Percentiles rank a stretch among this genome's conserved stretches.
These are phyloP conservation scores for Phylloporus sp. DNA, from an alignment of 1,284 basidiomycete species.

Conservation along the genomic window DNA sequence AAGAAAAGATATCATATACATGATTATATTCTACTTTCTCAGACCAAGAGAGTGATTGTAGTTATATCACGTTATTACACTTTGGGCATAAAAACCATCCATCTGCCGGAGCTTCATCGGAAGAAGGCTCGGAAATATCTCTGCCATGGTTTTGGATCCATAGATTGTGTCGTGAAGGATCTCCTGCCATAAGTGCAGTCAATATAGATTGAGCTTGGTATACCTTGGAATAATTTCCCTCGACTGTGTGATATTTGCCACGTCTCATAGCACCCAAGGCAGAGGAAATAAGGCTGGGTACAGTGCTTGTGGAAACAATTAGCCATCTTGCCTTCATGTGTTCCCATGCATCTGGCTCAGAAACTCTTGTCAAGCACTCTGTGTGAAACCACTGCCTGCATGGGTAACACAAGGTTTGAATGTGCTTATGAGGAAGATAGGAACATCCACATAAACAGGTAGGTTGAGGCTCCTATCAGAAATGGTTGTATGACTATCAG, in stretches of 20 bases:
- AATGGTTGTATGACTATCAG: not conserved
- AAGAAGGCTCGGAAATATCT: not conserved
- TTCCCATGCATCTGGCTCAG: not conserved
- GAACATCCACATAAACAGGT: conserved; percentile 9
- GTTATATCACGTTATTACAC: not conserved
- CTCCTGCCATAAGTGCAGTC: conserved; percentile 8
- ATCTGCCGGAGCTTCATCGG: not conserved
- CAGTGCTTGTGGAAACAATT: not conserved
- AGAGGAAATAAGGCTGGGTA: not conserved
- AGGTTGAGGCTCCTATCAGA: not conserved
- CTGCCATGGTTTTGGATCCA: not conserved
- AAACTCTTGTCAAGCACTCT: not conserved
- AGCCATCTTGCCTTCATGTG: not conserved
- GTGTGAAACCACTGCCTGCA: conserved; percentile 14
- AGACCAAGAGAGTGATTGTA: too few species aligned
- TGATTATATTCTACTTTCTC: too few species aligned
- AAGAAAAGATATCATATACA: too few species aligned
- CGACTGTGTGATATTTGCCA: not conserved
- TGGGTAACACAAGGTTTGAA: conserved; percentile 16
- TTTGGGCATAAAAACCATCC: not conserved
- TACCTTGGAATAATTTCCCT: conserved; percentile 6
- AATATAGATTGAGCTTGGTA: conserved; percentile 22
- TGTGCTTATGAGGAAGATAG: conserved; percentile 6
- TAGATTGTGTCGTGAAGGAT: not conserved
- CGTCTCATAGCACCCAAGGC: conserved; percentile 11